phyloP scores from a whole-genome alignment of 768 basidiomycete species.

The Russula earlei region DNA sequence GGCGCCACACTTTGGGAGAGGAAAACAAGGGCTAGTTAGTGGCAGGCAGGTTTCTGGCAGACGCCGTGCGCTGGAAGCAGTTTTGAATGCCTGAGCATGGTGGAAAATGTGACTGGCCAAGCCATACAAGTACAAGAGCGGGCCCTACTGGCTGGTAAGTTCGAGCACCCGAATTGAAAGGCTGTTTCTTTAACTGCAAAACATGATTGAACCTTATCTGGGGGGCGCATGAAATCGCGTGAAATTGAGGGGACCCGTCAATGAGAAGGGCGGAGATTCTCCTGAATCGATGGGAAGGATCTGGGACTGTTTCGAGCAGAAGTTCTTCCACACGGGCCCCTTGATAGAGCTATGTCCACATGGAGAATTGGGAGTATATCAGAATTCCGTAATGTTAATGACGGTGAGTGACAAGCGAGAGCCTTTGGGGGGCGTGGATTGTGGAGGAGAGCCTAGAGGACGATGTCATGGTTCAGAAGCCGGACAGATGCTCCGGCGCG shows the following conservation, averaged over 20 bases:
- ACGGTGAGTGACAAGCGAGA: slow-evolving; percentile 16
- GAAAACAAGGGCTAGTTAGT: slow-evolving; percentile 3
- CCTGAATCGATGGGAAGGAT: slow-evolving; percentile 19
- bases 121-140: slow-evolving; percentile 20
- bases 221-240: slow-evolving; percentile 5
- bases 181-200: slow-evolving; percentile 24
- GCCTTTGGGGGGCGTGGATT: background rate
- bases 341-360: slow-evolving; percentile 17
- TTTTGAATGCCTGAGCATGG: slow-evolving; percentile 1
- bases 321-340: slow-evolving; percentile 6
- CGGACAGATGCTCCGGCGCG: background rate
- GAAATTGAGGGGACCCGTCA: slow-evolving; percentile 18
- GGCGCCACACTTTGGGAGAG: slow-evolving; percentile 15
- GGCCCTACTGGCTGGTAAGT: slow-evolving; percentile 13
- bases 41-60: slow-evolving; percentile 6
- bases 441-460: background rate
- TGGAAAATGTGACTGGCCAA: slow-evolving; percentile 12
- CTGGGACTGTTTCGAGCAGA: slow-evolving; percentile 10
- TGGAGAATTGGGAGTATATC: slow-evolving; percentile 19
- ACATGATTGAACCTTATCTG: slow-evolving; percentile 21
- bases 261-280: slow-evolving; percentile 13
- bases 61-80: slow-evolving; percentile 11
- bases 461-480: background rate
- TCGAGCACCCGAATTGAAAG: slow-evolving; percentile 20
- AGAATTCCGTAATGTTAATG: slow-evolving; percentile 21